Conservation (phyloP, 169 alveolate genomes). For the Gregarina niphandrodes region DNA sequence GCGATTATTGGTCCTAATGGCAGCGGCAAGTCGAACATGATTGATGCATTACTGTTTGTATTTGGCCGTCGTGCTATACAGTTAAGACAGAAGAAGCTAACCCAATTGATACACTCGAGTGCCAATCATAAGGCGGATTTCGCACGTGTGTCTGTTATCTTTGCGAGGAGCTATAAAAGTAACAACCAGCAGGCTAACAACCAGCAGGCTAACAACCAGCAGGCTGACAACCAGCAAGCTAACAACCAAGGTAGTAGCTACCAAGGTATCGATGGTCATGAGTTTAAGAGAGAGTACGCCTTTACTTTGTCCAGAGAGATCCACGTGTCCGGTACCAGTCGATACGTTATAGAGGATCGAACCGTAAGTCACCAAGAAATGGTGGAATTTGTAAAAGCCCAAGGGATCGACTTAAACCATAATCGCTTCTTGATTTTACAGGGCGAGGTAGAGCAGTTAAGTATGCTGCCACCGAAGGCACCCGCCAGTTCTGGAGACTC, state of each 20-base stretch:
- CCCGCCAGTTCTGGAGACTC: slow-evolving; percentile 14
- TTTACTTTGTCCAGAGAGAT: too few species aligned
- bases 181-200: too few species aligned
- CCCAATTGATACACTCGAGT: slow-evolving; percentile 75
- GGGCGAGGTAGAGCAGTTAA: slow-evolving; percentile 90
- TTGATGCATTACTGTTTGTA: slow-evolving; percentile 92
- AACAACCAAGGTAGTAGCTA: too few species aligned
- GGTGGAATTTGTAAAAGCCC: slow-evolving; percentile 42
- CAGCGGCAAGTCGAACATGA: slow-evolving; percentile 93
- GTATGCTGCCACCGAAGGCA: slow-evolving; percentile 86
- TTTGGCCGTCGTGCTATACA: slow-evolving; percentile 86
- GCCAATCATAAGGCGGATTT: neutral
- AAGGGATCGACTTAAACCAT: slow-evolving; percentile 78
- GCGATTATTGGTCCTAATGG: slow-evolving; percentile 95
- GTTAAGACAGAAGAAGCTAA: slow-evolving; percentile 73
- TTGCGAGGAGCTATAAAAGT: slow-evolving; percentile 6
- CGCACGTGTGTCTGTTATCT: slow-evolving; percentile 22
- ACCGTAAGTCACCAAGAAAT: slow-evolving; percentile 65
- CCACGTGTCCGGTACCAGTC: slow-evolving; percentile 6
- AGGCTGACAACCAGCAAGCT: too few species aligned
- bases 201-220: too few species aligned
- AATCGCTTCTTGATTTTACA: slow-evolving; percentile 65
- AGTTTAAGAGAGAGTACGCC: too few species aligned
- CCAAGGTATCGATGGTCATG: too few species aligned
- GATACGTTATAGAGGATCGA: slow-evolving; percentile 51